Percentiles rank a stretch among this genome's conserved stretches.
Conservation (phyloP, 75 land plant species). For the Selaginella moellendorffii region DNA sequence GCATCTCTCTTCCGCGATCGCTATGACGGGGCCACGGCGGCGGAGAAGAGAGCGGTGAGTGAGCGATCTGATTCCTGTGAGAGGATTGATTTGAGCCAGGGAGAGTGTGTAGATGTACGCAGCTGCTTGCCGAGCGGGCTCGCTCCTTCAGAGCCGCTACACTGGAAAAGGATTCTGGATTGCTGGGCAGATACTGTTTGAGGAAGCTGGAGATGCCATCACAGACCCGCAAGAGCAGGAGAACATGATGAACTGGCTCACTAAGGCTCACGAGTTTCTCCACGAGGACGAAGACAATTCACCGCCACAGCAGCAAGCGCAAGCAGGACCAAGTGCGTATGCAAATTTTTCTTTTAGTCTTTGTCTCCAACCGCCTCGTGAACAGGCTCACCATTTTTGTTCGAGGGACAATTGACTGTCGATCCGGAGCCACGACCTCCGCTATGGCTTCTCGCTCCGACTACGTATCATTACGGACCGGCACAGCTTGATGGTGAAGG, state of each 20-base stretch:
- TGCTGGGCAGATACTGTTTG: constrained; percentile 56
- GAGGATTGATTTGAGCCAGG: too few relatives aligned
- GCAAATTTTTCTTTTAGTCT: too few relatives aligned
- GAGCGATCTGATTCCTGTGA: too few relatives aligned
- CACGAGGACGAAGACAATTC: constrained; percentile 13
- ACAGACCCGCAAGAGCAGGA: constrained; percentile 35
- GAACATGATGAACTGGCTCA: constrained; percentile 37
- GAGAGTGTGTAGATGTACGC: constrained; percentile 63
- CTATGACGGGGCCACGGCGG: constrained; percentile 41
- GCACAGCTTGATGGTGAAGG: constrained; percentile 3
- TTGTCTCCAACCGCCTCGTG: not conserved
- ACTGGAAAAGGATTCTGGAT: constrained; percentile 73
- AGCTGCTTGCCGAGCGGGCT: constrained; percentile 62
- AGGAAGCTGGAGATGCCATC: constrained; percentile 35
- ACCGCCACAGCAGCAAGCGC: constrained; percentile 12
- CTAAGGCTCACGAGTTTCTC: constrained; percentile 33
- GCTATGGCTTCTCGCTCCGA: constrained; percentile 51
- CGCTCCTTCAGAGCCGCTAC: constrained; percentile 61
- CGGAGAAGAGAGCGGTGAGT: constrained; percentile 39
- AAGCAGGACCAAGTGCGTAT: constrained; percentile 20
- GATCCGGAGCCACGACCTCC: constrained; percentile 73
- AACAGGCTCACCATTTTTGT: constrained; percentile 43
- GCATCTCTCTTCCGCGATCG: constrained; percentile 25
- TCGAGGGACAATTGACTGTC: constrained; percentile 90
- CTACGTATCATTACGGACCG: too few relatives aligned